phyloP scores from a whole-genome alignment of 139 green algal species.

The Tetraselmis chui region DNA sequence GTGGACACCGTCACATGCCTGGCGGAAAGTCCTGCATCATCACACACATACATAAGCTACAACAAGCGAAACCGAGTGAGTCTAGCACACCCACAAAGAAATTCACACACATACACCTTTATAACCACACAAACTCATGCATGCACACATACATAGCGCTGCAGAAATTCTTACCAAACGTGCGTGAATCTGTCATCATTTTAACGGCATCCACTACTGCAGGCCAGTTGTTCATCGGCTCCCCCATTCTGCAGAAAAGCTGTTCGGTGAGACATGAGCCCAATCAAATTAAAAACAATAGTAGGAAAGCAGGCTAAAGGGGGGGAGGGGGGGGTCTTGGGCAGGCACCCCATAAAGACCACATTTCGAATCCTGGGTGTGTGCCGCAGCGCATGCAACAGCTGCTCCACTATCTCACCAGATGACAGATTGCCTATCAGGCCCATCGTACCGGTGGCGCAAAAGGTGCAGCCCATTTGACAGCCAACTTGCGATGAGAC shows the following conservation, averaged over 20 bases:
- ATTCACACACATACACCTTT: too few relatives aligned
- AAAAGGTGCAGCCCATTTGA: slow-evolving; percentile 96
- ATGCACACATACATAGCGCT: too few relatives aligned
- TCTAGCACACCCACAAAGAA: too few relatives aligned
- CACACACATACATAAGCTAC: too few relatives aligned
- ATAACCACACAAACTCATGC: too few relatives aligned
- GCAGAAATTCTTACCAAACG: too few relatives aligned
- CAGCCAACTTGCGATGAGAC: slow-evolving; percentile 83
- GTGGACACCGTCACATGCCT: slow-evolving; percentile 84
- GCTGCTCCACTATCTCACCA: slow-evolving; percentile 94
- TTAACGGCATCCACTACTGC: slow-evolving; percentile 62
- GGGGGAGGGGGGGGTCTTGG: neutral
- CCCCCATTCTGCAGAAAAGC: slow-evolving; percentile 77
- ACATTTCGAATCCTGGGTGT: slow-evolving; percentile 71
- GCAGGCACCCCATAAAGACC: slow-evolving; percentile 81
- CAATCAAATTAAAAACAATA: neutral
- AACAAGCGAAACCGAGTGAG: too few relatives aligned
- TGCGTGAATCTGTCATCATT: slow-evolving; percentile 57
- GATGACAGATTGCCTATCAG: slow-evolving; percentile 74
- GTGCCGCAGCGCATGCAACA: slow-evolving; percentile 61
- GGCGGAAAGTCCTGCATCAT: slow-evolving; percentile 42
- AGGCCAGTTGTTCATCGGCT: slow-evolving; percentile 95
- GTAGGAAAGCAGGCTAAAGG: neutral
- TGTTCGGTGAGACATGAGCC: too few relatives aligned
- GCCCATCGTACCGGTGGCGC: slow-evolving; percentile 91